Conservation (phyloP, 371 early-diverging fungal genomes). For the Saksenaea oblongispora region DNA sequence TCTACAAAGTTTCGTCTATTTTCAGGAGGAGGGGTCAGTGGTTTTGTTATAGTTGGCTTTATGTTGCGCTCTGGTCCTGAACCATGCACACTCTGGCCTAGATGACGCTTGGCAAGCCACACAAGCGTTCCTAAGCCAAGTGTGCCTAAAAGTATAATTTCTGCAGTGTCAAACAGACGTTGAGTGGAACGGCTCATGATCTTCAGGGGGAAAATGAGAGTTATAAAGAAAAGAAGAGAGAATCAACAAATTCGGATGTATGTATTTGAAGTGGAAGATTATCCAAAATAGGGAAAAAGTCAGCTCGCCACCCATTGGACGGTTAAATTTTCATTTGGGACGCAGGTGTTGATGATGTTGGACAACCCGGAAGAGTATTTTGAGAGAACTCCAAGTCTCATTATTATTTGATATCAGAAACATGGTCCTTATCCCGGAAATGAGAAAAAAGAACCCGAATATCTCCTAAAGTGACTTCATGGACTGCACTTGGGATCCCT, state of each 20-base stretch:
- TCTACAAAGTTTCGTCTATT: slow-evolving; percentile 64
- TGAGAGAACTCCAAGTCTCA: too few species aligned
- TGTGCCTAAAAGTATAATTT: slow-evolving; percentile 14
- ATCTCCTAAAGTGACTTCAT: too few species aligned
- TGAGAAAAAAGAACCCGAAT: too few species aligned
- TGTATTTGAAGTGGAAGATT: neutral
- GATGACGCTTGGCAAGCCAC: slow-evolving; percentile 10
- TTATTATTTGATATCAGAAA: too few species aligned
- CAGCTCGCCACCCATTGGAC: too few species aligned
- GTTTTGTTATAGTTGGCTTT: neutral
- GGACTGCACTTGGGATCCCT: too few species aligned
- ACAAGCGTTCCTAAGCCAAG: slow-evolving; percentile 17
- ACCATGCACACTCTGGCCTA: neutral
- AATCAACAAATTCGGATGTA: neutral
- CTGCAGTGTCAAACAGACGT: slow-evolving; percentile 9
- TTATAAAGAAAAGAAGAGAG: slow-evolving; percentile 2
- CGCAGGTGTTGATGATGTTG: too few species aligned
- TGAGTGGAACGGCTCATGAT: slow-evolving; percentile 1
- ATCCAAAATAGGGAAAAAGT: neutral
- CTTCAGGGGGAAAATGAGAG: neutral
- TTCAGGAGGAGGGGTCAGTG: slow-evolving; percentile 15
- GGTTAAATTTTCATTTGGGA: too few species aligned
- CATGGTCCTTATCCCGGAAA: too few species aligned
- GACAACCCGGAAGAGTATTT: too few species aligned
- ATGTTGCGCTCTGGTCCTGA: neutral